Evolutionary conservation across 768 basidiomycete genomes (phyloP), one percentile per base, ranked within the genome.

Genomic region (Serendipita sp.): DNA sequence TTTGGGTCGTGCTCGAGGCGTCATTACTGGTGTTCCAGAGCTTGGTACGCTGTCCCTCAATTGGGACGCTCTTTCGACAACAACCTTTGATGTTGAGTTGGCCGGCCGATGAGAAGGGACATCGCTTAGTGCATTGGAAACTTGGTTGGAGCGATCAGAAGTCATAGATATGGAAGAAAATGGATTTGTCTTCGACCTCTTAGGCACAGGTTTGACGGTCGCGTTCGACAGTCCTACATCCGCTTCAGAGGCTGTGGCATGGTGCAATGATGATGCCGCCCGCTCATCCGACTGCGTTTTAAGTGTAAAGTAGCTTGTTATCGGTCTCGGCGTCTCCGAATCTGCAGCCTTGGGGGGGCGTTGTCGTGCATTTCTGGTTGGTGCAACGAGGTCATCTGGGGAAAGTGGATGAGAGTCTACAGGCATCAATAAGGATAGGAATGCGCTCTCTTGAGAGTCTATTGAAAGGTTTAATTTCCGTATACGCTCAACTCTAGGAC

Each of bases 371-470:
- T 37, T 53, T 27, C 69, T 66, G 55, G 31, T 62, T 16, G 62
- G n/a, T 58, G 65, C 33, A n/a, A 46, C 48, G 18, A 50, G 44
- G 3, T 66, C 66, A 36, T 87, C 85, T 5, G 77, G 77, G 2
- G 80, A 82, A 27, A 91, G 80, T 43, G 88, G 88, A 69, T 91
- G 88, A 0, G 81, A 81, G 66, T 89, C 76, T 23, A 85, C 84
- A 27, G 83, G 82, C 3, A 80, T 85, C 58, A n/a, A n/a, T 13
- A 40, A 40, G 13, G 13, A 40, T 40, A 13, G 40, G 13, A 40
- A 13, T 6, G 40, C 40, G 40, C 40, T 40, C 13, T 40, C 40
- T 40, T 40, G 40, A 40, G 40, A 13, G 13, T 6, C 40, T 40
- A 40, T 40, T 40, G 13, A 13, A 6, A 40, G 5, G 13, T 13